Base-by-base conservation (phyloP, 1,284 basidiomycete species). In the Ustilago cynodontis region DNA sequence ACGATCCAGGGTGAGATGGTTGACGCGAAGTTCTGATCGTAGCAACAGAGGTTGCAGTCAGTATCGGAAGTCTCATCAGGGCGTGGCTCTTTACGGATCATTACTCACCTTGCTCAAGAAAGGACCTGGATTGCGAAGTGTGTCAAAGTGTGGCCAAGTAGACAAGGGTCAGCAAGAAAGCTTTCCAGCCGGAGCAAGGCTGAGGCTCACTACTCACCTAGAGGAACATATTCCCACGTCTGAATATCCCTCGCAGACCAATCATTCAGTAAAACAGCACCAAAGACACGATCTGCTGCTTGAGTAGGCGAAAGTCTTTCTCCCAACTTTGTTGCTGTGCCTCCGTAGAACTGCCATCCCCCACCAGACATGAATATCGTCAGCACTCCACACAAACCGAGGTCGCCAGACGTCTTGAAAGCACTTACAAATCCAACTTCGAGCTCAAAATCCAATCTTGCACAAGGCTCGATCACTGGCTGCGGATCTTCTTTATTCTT, bases 181-280 rank as follows among this genome's bases (percentile, higher is more conserved):
- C 31, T 11, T 33, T 33, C 11, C 11, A 33, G n/a, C n/a, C 11
- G 11, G 5, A 33, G 31, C 31, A 33, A 33, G 33, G 35, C 26
- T 10, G 26, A 9, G 20, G 0, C 4, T 31, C 31, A 24, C 5
- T 33, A 60, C 62, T 18, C 49, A 61, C 68, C 75, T 16, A 78
- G 64, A 18, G 75, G 75, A 6, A 75, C 67, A 39, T 78, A 78
- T 39, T 78, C 71, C 76, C 76, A 78, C 3, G 71, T 63, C 55
- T 78, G 76, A 14, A 78, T 64, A 50, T 78, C 76, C 39, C 80
- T 60, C 1, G 80, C 79, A 2, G 68, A 72, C 79, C 80, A 82
- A 45, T 82, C 80, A 61, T 81, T 81, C 20, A 82, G 71, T 16
- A 82, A 60, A 35, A 81, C 69, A 18, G 59, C 74, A 26, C 80